Evolutionary conservation across 2,329 filamentous ascomycete genomes (phyloP).

Genomic region (Lachnellula willkommii): DNA sequence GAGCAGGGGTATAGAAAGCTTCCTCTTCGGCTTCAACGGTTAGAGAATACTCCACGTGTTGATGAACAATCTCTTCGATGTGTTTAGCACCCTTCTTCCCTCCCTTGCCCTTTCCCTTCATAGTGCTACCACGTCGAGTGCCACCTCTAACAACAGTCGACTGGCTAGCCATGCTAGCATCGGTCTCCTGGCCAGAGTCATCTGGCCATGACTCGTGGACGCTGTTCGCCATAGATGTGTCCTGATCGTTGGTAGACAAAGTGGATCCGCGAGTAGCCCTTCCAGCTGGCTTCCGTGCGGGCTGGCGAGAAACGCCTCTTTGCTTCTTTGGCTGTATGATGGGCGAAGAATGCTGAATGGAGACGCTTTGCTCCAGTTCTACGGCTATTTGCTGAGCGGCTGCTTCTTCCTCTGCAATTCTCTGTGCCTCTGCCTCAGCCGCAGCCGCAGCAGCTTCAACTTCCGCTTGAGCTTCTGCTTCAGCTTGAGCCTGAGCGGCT

Average conservation of each 20-base stretch:
- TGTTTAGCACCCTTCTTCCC: conserved; percentile 22
- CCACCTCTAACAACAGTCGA: conserved; percentile 24
- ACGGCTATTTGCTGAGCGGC: conserved; percentile 18
- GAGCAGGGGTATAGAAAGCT: conserved; percentile 13
- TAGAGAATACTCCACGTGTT: conserved; percentile 1
- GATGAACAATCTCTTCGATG: conserved; percentile 24
- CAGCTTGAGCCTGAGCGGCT: conserved; percentile 18
- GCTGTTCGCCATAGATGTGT: conserved; percentile 7
- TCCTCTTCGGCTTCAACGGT: conserved; percentile 12
- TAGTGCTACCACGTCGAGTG: conserved; percentile 19
- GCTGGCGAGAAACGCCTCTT: conserved; percentile 15
- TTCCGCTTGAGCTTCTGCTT: conserved; percentile 8
- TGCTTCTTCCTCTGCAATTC: conserved; percentile 11
- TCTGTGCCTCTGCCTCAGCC: conserved; percentile 16
- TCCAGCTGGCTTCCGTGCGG: conserved; percentile 11
- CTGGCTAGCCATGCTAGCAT: conserved; percentile 28
- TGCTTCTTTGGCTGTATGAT: conserved; percentile 20
- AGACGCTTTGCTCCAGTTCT: conserved; percentile 25
- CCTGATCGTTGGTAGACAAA: conserved; percentile 14
- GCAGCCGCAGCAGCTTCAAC: conserved; percentile 23
- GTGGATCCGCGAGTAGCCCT: conserved; percentile 20
- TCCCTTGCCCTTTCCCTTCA: conserved; percentile 24
- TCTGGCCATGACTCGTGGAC: conserved; percentile 16
- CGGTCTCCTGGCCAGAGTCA: conserved; percentile 31
- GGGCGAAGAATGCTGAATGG: conserved; percentile 22